Evolutionary conservation across 2,329 filamentous ascomycete species (phyloP).

Genomic region (Metarhizium guizhouense): DNA sequence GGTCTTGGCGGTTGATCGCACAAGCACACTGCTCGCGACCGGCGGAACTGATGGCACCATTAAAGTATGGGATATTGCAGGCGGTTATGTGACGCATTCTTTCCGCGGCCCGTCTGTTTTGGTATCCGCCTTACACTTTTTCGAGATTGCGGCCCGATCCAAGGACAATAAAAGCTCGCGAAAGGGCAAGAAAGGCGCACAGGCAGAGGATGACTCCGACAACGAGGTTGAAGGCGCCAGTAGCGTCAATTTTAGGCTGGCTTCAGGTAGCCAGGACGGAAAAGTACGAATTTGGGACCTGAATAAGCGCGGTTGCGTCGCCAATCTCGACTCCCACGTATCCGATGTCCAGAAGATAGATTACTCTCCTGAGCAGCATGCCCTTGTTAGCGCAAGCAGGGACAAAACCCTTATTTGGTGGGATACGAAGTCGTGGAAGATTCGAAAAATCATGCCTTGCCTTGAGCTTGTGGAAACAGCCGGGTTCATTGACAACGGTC

Average conservation of each 20-base stretch:
- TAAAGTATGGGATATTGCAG: slow-evolving; percentile 92
- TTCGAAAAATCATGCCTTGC: slow-evolving; percentile 69
- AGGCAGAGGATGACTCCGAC: slow-evolving; percentile 24
- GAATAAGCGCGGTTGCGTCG: slow-evolving; percentile 68
- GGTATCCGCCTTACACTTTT: slow-evolving; percentile 86
- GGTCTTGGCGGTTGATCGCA: slow-evolving; percentile 74
- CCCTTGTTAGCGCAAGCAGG: slow-evolving; percentile 74
- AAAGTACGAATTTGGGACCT: slow-evolving; percentile 89
- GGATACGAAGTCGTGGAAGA: slow-evolving; percentile 80
- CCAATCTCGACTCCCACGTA: slow-evolving; percentile 81
- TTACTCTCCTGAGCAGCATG: slow-evolving; percentile 66
- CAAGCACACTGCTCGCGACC: slow-evolving; percentile 82
- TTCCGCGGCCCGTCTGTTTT: slow-evolving; percentile 90
- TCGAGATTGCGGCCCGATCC: slow-evolving; percentile 54
- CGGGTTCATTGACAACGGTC: slow-evolving; percentile 66
- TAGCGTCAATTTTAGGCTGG: slow-evolving; percentile 62
- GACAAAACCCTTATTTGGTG: slow-evolving; percentile 94
- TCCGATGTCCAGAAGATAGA: slow-evolving; percentile 86
- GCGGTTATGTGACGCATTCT: slow-evolving; percentile 87
- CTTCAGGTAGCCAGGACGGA: slow-evolving; percentile 88
- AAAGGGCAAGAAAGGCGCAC: slow-evolving; percentile 26
- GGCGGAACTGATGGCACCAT: slow-evolving; percentile 88
- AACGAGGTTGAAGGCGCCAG: slow-evolving; percentile 31
- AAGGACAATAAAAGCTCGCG: slow-evolving; percentile 13
- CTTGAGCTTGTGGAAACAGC: slow-evolving; percentile 78